These are phyloP conservation scores for Ilyonectria robusta DNA, from an alignment of 2,329 filamentous ascomycete genomes.

Conservation along the genomic window DNA sequence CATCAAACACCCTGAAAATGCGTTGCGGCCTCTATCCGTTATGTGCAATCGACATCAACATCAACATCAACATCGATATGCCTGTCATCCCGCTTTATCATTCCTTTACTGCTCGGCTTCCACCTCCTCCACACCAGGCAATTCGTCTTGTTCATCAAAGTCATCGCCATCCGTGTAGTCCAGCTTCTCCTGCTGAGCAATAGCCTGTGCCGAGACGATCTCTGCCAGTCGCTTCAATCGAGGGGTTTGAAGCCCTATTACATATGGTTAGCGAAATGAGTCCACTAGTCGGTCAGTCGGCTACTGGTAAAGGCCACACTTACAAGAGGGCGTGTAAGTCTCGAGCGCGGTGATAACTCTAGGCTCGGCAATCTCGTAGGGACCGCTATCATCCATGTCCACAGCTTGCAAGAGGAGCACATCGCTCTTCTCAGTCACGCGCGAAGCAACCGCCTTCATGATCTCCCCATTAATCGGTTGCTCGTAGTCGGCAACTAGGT, in stretches of 20 bases:
- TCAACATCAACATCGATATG: conserved; percentile 31
- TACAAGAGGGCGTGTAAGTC: conserved; percentile 98
- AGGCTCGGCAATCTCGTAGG: conserved; percentile 98
- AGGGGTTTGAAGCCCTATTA: conserved; percentile 91
- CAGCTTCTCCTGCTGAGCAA: conserved; percentile 92
- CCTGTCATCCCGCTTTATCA: conserved; percentile 41
- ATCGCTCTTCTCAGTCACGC: conserved; percentile 98
- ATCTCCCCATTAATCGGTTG: conserved; percentile 99
- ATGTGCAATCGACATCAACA: conserved; percentile 47
- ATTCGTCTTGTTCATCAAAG: conserved; percentile 65
- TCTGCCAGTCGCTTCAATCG: conserved; percentile 96
- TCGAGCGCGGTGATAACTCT: conserved; percentile 95
- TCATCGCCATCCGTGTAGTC: conserved; percentile 66
- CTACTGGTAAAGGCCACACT: conserved; percentile 59
- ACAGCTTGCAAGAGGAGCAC: conserved; percentile 93
- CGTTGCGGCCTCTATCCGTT: conserved; percentile 47
- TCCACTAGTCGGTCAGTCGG: conserved; percentile 7
- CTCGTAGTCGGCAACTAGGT: conserved; percentile 98
- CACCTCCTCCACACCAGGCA: conserved; percentile 67
- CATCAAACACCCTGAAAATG: conserved; percentile 50
- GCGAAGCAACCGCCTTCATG: conserved; percentile 98
- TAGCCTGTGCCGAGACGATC: conserved; percentile 96
- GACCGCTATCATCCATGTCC: conserved; percentile 98
- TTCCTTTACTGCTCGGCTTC: conserved; percentile 49
- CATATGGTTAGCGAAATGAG: conserved; percentile 49